phyloP scores from a whole-genome alignment of 495 filamentous ascomycete genomes.

The Tuber brumale region DNA sequence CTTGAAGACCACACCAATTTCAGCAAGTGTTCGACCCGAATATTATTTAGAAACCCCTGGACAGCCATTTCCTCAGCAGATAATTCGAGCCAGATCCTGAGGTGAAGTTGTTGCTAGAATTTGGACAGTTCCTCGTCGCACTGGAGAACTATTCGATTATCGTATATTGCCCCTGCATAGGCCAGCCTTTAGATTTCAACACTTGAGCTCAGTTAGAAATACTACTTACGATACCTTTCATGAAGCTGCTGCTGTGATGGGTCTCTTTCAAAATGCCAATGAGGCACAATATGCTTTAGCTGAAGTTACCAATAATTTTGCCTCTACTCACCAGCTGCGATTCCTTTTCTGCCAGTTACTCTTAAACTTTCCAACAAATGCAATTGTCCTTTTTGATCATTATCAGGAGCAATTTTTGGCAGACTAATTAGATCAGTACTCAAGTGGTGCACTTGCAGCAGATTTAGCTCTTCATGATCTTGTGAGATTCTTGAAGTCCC shows the following conservation, averaged over 20 bases:
- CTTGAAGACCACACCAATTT: not conserved
- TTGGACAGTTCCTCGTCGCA: constrained; percentile 3
- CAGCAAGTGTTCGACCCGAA: not conserved
- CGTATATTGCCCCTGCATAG: constrained; percentile 8
- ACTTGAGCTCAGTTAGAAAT: constrained; percentile 10
- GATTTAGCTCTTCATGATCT: not conserved
- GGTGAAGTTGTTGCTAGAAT: constrained; percentile 10
- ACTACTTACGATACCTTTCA: constrained; percentile 12
- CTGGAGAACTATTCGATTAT: constrained; percentile 26
- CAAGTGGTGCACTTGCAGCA: not conserved
- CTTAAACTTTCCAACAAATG: constrained; percentile 3
- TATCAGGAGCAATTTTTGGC: constrained; percentile 12
- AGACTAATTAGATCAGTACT: constrained; percentile 9
- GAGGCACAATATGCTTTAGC: constrained; percentile 6
- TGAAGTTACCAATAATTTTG: constrained; percentile 15
- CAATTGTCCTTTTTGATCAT: constrained; percentile 15
- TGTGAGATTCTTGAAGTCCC: not conserved
- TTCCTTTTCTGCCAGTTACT: constrained; percentile 25
- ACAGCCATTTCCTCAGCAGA: not conserved
- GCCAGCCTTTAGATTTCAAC: not conserved
- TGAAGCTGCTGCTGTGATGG: constrained; percentile 24
- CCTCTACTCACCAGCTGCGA: constrained; percentile 12
- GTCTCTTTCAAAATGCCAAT: constrained; percentile 5
- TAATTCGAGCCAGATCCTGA: not conserved
- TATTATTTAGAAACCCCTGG: constrained; percentile 2